Evolutionary conservation across 495 filamentous ascomycete genomes (phyloP).

Genomic region (Lasiosphaeris hirsuta): DNA sequence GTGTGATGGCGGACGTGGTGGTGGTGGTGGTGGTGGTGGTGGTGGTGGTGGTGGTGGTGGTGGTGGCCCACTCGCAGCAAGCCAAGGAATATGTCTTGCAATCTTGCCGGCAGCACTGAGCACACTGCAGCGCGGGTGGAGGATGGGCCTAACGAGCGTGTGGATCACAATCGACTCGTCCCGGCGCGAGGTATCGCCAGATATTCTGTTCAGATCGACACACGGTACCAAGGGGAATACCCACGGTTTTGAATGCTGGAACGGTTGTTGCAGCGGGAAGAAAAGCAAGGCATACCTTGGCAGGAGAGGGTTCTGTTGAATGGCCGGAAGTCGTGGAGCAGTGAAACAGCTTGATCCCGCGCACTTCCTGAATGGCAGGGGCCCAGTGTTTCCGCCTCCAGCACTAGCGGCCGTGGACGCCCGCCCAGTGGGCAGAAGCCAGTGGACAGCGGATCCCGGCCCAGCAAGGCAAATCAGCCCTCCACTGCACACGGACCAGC

Average conservation of each 20-base stretch:
- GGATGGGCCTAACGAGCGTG: background rate
- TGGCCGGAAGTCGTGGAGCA: background rate
- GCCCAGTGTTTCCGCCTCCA: slow-evolving; percentile 3
- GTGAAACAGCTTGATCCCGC: slow-evolving; percentile 4
- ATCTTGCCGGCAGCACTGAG: slow-evolving; percentile 3
- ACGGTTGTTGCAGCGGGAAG: slow-evolving; percentile 2
- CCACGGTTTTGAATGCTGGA: slow-evolving; percentile 1
- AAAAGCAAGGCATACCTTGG: slow-evolving; percentile 16
- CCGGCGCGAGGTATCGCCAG: background rate
- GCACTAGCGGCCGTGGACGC: background rate
- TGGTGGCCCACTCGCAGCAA: background rate
- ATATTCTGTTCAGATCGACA: background rate
- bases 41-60: background rate
- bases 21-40: background rate
- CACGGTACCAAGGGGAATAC: slow-evolving; percentile 1
- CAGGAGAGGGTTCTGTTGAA: slow-evolving; percentile 8
- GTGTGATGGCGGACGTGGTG: background rate
- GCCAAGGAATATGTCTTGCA: slow-evolving; percentile 1
- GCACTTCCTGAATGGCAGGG: background rate
- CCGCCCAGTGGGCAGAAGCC: slow-evolving; percentile 1
- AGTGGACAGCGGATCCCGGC: too few species aligned
- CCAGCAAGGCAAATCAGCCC: background rate
- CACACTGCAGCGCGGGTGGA: background rate
- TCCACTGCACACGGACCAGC: background rate
- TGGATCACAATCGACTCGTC: background rate